phyloP scores from a whole-genome alignment of 768 basidiomycete species.

The Suillus weaverae region DNA sequence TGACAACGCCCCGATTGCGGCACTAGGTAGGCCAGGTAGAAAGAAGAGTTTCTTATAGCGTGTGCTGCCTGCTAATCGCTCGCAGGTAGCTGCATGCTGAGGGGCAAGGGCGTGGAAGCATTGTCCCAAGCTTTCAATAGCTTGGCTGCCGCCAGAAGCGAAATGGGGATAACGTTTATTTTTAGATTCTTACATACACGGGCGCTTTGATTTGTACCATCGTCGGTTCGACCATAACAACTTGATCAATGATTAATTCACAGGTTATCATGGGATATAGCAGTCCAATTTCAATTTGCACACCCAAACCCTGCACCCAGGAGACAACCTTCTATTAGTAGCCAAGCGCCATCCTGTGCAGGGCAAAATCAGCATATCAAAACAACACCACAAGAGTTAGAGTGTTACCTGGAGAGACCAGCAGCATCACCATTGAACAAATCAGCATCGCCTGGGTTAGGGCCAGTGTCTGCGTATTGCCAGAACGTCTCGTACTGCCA shows the following conservation, averaged over 20 bases:
- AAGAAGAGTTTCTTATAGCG: background rate
- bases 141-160: background rate
- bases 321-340: background rate
- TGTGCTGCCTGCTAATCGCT: background rate
- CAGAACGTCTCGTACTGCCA: conserved; percentile 59
- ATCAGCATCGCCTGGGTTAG: conserved; percentile 60
- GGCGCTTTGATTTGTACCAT: no score
- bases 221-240: background rate
- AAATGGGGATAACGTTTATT: background rate
- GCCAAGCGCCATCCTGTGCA: conserved; percentile 24
- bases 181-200: background rate
- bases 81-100: background rate
- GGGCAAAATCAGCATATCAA: background rate
- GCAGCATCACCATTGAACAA: conserved; percentile 53
- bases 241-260: background rate
- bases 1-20: background rate
- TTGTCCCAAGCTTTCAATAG: background rate
- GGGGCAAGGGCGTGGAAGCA: background rate
- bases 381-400: background rate
- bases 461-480: conserved; percentile 57
- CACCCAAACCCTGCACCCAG: background rate
- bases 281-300: background rate
- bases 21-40: background rate
- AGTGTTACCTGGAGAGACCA: conserved; percentile 38
- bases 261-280: background rate